Conservation (phyloP, 768 basidiomycete genomes). For the Termitomyces sp. region DNA sequence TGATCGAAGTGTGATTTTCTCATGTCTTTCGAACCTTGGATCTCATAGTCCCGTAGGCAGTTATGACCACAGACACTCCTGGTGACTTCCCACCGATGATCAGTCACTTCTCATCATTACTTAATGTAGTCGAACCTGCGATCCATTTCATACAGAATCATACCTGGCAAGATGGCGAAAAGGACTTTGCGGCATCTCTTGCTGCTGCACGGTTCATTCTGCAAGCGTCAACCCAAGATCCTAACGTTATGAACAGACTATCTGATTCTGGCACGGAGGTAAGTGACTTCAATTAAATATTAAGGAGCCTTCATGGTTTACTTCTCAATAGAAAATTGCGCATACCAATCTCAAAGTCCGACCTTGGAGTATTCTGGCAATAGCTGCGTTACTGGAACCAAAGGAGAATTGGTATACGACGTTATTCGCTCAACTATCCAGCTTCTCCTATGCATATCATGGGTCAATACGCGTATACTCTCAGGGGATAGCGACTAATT, state of each 20-base stretch:
- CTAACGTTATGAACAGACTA: conserved; percentile 33
- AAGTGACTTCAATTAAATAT: conserved; percentile 5
- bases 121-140: conserved; percentile 43
- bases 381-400: conserved; percentile 45
- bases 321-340: conserved; percentile 25
- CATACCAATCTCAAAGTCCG: conserved; percentile 38
- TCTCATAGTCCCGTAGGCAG: conserved; percentile 10
- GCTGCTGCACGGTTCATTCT: conserved; percentile 51
- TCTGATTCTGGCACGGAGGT: conserved; percentile 32
- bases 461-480: conserved; percentile 36
- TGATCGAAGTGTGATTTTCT: conserved; percentile 45
- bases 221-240: conserved; percentile 40
- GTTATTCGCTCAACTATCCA: conserved; percentile 45
- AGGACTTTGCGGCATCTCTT: conserved; percentile 48
- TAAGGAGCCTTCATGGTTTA: background rate
- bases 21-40: background rate
- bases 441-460: conserved; percentile 46
- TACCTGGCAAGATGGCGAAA: conserved; percentile 40
- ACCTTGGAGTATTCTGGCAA: conserved; percentile 60
- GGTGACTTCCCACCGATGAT: conserved; percentile 23
- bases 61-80: conserved; percentile 24
- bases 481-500: conserved; percentile 25
- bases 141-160: conserved; percentile 50
- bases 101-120: conserved; percentile 28
- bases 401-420: conserved; percentile 29